These are phyloP conservation scores for Neolentinus lepideus DNA, from an alignment of 1,284 basidiomycete genomes.

Conservation along the genomic window DNA sequence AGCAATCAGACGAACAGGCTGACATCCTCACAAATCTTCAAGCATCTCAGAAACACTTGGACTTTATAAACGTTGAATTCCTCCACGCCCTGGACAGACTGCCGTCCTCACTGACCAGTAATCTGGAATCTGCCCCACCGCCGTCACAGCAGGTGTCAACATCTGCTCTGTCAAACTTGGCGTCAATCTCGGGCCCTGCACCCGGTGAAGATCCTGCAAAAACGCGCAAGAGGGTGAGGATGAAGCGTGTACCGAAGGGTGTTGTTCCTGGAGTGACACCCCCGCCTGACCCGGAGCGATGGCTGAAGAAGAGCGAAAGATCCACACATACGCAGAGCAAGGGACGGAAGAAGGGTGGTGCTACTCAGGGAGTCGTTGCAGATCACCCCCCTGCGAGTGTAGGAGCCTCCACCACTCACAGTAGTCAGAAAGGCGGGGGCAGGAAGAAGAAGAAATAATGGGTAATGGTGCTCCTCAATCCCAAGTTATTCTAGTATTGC, in stretches of 20 bases:
- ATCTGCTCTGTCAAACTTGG: constrained; percentile 22
- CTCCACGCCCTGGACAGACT: constrained; percentile 54
- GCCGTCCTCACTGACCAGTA: constrained; percentile 38
- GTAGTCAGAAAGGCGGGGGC: constrained; percentile 34
- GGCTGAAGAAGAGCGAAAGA: constrained; percentile 77
- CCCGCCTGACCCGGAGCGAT: constrained; percentile 72
- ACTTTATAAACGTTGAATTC: constrained; percentile 72
- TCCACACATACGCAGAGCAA: constrained; percentile 36
- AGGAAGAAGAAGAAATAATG: constrained; percentile 41
- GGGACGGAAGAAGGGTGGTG: constrained; percentile 46
- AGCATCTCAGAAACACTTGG: constrained; percentile 72
- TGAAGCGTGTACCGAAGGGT: constrained; percentile 61
- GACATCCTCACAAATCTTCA: constrained; percentile 80
- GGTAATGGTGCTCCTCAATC: constrained; percentile 4
- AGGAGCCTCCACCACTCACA: constrained; percentile 25
- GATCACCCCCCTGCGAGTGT: constrained; percentile 17
- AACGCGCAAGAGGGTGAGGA: constrained; percentile 47
- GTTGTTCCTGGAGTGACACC: constrained; percentile 71
- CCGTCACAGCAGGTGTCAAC: constrained; percentile 32
- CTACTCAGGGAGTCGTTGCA: constrained; percentile 53
- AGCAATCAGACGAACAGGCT: constrained; percentile 82
- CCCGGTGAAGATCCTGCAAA: constrained; percentile 15
- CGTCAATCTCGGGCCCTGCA: constrained; percentile 21
- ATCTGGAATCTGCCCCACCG: constrained; percentile 56
- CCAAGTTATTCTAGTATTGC: not conserved